Conservation (phyloP, 768 basidiomycete species). For the Xerocomellus amylosporus region DNA sequence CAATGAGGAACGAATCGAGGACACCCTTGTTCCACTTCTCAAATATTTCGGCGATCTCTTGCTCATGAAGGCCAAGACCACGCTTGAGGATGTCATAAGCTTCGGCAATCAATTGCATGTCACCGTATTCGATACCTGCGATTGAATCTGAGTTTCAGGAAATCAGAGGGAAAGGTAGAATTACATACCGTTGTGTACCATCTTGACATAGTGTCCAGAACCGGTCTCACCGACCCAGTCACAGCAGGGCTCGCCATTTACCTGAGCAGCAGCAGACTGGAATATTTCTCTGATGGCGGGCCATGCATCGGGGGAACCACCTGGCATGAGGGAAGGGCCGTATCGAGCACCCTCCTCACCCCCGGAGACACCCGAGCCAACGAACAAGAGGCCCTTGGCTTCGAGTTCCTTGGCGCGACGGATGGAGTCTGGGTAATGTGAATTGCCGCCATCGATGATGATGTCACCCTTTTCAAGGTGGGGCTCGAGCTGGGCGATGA, state of each 20-base stretch:
- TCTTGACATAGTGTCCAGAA: slow-evolving; percentile 98
- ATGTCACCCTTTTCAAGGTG: slow-evolving; percentile 95
- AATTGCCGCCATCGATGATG: slow-evolving; percentile 99
- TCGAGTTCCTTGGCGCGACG: slow-evolving; percentile 93
- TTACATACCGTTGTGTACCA: slow-evolving; percentile 90
- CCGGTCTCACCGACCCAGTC: slow-evolving; percentile 99
- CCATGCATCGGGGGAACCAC: slow-evolving; percentile 93
- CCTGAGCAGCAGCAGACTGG: slow-evolving; percentile 96
- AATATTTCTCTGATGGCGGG: slow-evolving; percentile 97
- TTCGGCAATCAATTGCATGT: slow-evolving; percentile 99
- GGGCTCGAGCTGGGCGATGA: slow-evolving; percentile 87
- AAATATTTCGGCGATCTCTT: slow-evolving; percentile 95
- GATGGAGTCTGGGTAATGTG: slow-evolving; percentile 97
- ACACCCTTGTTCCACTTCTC: slow-evolving; percentile 96
- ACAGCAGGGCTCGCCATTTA: slow-evolving; percentile 93
- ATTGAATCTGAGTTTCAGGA: slow-evolving; percentile 4
- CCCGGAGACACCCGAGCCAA: slow-evolving; percentile 98
- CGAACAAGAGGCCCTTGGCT: slow-evolving; percentile 91
- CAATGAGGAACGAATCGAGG: slow-evolving; percentile 98
- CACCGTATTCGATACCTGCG: slow-evolving; percentile 96
- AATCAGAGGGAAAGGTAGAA: not conserved
- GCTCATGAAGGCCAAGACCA: slow-evolving; percentile 81
- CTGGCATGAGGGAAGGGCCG: slow-evolving; percentile 99
- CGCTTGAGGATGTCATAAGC: slow-evolving; percentile 98
- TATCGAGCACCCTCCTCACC: slow-evolving; percentile 98